phyloP scores from a whole-genome alignment of 495 filamentous ascomycete species.

The Chlorociboria aeruginascens region DNA sequence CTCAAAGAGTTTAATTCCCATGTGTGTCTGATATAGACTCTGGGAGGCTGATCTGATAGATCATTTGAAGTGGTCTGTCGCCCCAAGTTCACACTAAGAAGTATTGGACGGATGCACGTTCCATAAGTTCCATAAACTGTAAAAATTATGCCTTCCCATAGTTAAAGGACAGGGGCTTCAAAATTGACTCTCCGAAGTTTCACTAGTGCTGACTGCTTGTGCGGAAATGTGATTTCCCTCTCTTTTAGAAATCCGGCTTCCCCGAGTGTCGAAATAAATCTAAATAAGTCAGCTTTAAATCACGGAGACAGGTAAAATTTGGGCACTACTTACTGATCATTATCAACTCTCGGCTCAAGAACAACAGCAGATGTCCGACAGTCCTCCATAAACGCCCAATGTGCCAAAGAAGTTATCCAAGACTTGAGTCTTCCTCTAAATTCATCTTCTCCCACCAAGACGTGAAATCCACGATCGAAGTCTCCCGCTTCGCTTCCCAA shows the following conservation, averaged over 20 bases:
- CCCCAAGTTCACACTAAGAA: no score
- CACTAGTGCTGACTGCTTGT: slow-evolving; percentile 87
- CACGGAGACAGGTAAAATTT: not conserved
- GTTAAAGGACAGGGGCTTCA: slow-evolving; percentile 63
- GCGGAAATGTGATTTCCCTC: slow-evolving; percentile 75
- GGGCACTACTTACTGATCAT: slow-evolving; percentile 55
- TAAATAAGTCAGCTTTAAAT: slow-evolving; percentile 23
- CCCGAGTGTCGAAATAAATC: slow-evolving; percentile 67
- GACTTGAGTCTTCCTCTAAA: slow-evolving; percentile 67
- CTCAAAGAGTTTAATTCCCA: no score
- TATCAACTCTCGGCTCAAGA: slow-evolving; percentile 87
- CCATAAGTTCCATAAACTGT: no score
- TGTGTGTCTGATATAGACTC: no score
- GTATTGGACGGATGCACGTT: no score
- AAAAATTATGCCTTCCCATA: no score
- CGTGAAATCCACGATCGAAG: slow-evolving; percentile 82
- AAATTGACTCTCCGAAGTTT: slow-evolving; percentile 72
- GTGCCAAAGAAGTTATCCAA: slow-evolving; percentile 79
- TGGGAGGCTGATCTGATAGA: no score
- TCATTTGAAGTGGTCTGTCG: no score
- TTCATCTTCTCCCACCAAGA: slow-evolving; percentile 86
- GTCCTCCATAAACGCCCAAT: slow-evolving; percentile 73
- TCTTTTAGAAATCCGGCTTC: slow-evolving; percentile 78
- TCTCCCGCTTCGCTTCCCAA: slow-evolving; percentile 48
- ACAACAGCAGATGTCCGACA: slow-evolving; percentile 68